Percentiles rank a stretch among this genome's conserved stretches.
These are phyloP conservation scores for Blastomyces silverae DNA, from an alignment of 2,329 filamentous ascomycete species.

Conservation along the genomic window DNA sequence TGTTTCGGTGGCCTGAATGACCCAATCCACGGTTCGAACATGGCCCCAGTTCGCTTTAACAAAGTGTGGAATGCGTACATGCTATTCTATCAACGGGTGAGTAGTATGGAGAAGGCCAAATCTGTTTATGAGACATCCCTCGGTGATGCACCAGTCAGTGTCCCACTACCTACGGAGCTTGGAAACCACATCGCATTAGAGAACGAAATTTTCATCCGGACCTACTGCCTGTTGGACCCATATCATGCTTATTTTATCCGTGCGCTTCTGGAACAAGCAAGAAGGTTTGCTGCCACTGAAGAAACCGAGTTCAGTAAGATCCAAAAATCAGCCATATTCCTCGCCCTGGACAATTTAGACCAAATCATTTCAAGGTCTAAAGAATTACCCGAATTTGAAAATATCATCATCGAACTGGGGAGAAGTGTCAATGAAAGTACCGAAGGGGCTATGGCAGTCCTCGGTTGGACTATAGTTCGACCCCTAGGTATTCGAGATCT, in stretches of 20 bases:
- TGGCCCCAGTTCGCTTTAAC: conserved; percentile 46
- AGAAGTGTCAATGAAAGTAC: conserved; percentile 47
- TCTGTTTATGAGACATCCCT: conserved; percentile 40
- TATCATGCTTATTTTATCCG: conserved; percentile 62
- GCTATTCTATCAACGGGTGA: conserved; percentile 87
- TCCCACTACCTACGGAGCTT: conserved; percentile 42
- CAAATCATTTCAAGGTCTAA: conserved; percentile 67
- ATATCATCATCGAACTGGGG: conserved; percentile 49
- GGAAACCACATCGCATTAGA: conserved; percentile 57
- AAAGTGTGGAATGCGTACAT: conserved; percentile 89
- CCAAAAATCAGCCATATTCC: conserved; percentile 40
- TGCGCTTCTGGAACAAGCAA: conserved; percentile 54
- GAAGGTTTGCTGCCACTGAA: conserved; percentile 40
- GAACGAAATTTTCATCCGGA: conserved; percentile 65
- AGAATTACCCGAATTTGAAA: conserved; percentile 57
- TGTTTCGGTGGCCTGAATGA: conserved; percentile 72
- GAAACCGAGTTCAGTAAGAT: conserved; percentile 44
- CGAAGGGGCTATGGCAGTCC: conserved; percentile 52
- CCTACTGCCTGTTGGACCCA: conserved; percentile 73
- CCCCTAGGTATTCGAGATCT: conserved; percentile 57
- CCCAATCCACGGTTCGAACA: conserved; percentile 44
- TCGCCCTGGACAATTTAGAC: conserved; percentile 58
- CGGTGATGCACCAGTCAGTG: conserved; percentile 46
- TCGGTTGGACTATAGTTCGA: conserved; percentile 55
- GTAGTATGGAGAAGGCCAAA: conserved; percentile 54